Evolutionary conservation across 371 early-diverging fungal species (phyloP).

Genomic region (Mortierella sp.): DNA sequence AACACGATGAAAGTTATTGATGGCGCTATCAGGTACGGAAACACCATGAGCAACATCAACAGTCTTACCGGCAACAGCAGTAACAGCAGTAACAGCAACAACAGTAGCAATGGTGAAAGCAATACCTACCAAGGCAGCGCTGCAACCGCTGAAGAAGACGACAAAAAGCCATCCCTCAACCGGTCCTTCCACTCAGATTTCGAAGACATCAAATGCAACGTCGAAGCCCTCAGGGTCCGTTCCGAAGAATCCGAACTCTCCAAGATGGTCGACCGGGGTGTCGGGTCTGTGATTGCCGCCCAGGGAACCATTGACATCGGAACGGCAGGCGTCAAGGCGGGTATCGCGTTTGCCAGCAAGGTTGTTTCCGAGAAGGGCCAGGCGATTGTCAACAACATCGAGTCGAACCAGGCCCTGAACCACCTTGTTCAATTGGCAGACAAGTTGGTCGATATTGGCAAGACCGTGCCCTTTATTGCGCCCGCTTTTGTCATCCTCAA

Average conservation of each 20-base stretch:
- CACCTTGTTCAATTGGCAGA: conserved; percentile 56
- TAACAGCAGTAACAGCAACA: background rate
- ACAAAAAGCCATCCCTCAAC: background rate
- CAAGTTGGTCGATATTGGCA: conserved; percentile 61
- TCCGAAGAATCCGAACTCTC: background rate
- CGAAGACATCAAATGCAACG: conserved; percentile 21
- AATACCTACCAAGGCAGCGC: background rate
- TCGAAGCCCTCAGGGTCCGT: conserved; percentile 14
- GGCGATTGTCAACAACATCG: conserved; percentile 18
- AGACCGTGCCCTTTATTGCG: conserved; percentile 61
- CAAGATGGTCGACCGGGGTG: conserved; percentile 20
- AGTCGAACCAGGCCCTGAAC: conserved; percentile 37
- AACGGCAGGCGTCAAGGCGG: conserved; percentile 15
- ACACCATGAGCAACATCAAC: background rate
- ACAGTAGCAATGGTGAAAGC: background rate
- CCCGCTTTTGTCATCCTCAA: conserved; percentile 62
- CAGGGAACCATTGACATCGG: conserved; percentile 10
- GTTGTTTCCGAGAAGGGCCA: conserved; percentile 10
- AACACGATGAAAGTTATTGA: background rate
- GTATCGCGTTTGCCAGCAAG: conserved; percentile 25
- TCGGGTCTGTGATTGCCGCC: conserved; percentile 23
- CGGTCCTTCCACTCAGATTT: conserved; percentile 9
- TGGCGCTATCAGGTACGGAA: background rate
- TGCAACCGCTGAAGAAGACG: background rate
- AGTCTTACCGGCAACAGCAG: background rate